Conservation (phyloP, 2,329 filamentous ascomycete species). For the Botrytis fabae region DNA sequence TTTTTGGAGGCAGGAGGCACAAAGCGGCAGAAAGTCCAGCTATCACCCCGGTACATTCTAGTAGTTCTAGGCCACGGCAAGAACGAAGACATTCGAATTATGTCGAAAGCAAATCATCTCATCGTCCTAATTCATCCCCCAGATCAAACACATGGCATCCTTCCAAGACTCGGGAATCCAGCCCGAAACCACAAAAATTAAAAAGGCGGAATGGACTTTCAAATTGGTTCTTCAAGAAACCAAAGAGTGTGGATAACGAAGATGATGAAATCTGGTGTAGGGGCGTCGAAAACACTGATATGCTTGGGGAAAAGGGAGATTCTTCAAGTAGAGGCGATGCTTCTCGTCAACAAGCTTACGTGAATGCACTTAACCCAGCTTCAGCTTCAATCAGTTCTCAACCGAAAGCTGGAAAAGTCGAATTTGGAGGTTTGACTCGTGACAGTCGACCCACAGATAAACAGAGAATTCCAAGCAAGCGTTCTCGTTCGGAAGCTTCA, state of each 20-base stretch:
- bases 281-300: accelerated
- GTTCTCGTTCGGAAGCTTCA: neutral
- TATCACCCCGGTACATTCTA: neutral
- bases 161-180: neutral
- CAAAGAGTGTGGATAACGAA: neutral
- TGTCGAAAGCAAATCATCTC: neutral
- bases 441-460: neutral
- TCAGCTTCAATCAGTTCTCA: too few species aligned
- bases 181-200: neutral
- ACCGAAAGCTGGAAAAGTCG: too few species aligned
- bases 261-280: neutral
- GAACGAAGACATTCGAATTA: neutral
- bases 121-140: neutral
- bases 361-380: too few species aligned
- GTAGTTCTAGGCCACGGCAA: neutral
- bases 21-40: neutral
- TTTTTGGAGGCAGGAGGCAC: neutral
- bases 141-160: neutral
- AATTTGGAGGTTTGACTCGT: neutral
- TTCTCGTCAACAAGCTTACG: neutral
- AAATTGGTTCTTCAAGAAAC: neutral
- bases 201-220: too few species aligned
- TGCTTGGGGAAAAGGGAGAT: neutral
- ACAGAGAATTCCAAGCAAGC: neutral
- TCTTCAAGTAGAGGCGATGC: neutral